Percentiles rank a stretch among this genome's conserved stretches.
phyloP scores from a whole-genome alignment of 129 eudicot species.

The Solidago caesia region DNA sequence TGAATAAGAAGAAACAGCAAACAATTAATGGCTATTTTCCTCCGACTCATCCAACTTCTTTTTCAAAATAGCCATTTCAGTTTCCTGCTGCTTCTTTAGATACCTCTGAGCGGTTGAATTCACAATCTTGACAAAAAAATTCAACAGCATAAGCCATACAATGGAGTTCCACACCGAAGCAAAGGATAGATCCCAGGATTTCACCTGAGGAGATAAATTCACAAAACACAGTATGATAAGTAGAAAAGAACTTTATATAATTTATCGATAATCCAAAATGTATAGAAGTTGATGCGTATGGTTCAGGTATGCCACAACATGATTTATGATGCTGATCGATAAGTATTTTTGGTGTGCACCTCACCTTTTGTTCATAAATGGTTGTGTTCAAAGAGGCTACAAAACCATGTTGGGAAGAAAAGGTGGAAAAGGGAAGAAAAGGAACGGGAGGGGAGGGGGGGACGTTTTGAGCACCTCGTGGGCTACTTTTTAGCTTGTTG shows the following conservation, averaged over 20 bases:
- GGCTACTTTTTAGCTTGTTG: too few relatives aligned
- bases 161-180: constrained; percentile 80
- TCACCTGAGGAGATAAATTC: constrained; percentile 47
- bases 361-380: too few relatives aligned
- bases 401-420: too few relatives aligned
- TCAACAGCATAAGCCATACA: constrained; percentile 77
- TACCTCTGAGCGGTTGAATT: constrained; percentile 76
- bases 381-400: too few relatives aligned
- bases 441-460: too few relatives aligned
- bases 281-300: too few relatives aligned
- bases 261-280: not conserved
- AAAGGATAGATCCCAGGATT: constrained; percentile 76
- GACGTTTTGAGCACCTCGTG: too few relatives aligned
- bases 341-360: too few relatives aligned
- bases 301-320: too few relatives aligned
- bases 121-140: constrained; percentile 83
- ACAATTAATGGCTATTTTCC: constrained; percentile 18
- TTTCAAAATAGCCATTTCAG: constrained; percentile 48
- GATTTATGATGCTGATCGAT: too few relatives aligned
- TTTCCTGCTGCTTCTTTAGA: constrained; percentile 77
- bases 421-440: too few relatives aligned
- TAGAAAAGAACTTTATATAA: not conserved
- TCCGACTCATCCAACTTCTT: constrained; percentile 33
- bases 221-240: not conserved
- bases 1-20: constrained; percentile 8